phyloP scores from a whole-genome alignment of 1,139 yeast species.

The Diutina catenulata region DNA sequence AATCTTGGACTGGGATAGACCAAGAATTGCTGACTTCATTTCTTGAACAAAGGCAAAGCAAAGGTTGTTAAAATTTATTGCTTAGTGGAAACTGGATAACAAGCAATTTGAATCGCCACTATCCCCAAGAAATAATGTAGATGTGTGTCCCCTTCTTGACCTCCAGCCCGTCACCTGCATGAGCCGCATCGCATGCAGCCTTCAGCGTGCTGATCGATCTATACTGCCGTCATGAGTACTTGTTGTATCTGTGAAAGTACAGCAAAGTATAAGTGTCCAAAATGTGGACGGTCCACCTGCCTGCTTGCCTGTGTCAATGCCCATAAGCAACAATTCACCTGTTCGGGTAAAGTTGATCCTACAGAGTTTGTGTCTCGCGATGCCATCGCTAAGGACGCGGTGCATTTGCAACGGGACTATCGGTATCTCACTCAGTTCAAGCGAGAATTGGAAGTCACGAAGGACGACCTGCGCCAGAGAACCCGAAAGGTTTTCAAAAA shows the following conservation, averaged over 20 bases:
- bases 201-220: too few relatives aligned
- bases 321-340: not conserved
- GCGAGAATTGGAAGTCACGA: not conserved
- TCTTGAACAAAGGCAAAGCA: too few relatives aligned
- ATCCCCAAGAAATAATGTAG: too few relatives aligned
- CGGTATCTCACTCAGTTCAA: not conserved
- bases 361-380: not conserved
- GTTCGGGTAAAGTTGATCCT: not conserved
- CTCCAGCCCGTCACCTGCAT: too few relatives aligned
- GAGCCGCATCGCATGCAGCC: too few relatives aligned
- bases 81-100: too few relatives aligned
- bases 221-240: not conserved
- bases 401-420: slow-evolving; percentile 3
- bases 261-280: slow-evolving; percentile 3
- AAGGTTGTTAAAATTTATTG: too few relatives aligned
- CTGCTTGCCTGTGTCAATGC: slow-evolving; percentile 3
- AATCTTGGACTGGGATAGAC: too few relatives aligned
- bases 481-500: slow-evolving; percentile 1
- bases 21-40: too few relatives aligned
- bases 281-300: not conserved
- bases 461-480: not conserved
- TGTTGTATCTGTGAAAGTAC: not conserved
- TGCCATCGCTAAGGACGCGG: not conserved
- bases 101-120: too few relatives aligned
- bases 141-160: too few relatives aligned